Evolutionary conservation across 1,284 basidiomycete species (phyloP), one percentile per base, ranked within the genome.

Genomic region (Paramarasmius palmivorus): DNA sequence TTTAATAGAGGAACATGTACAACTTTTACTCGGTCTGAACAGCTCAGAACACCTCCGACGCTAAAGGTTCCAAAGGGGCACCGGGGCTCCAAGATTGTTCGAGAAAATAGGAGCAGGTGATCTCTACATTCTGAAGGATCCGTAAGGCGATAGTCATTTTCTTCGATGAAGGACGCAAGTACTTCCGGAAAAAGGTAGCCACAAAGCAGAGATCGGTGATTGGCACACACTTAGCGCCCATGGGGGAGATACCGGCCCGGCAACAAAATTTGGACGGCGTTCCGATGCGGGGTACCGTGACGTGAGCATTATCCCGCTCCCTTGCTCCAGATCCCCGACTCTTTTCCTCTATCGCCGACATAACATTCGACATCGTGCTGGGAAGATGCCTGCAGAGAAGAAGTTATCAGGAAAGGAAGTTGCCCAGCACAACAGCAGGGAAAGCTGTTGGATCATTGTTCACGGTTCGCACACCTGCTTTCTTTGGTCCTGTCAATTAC

Each of bases 401-500:
- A 49, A 65, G 6, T 58, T 84, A 19, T 80, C 82, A 36, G 81
- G 79, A 23, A 72, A 81, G 57, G 78, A 86, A 56, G 85, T 93
- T 17, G 82, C 85, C 7, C 70, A 79, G 64, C 90, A 93, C 65
- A 88, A 86, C 65, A 77, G 62, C 40, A 71, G 83, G 32, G 78
- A 92, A 61, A 90, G 85, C 58, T 93, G 92, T 58, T 94, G 92
- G 92, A 91, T 95, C 60, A 91, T 94, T 53, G 85, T 95, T 2
- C 92, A 93, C 68, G 91, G 90, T 86, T 59, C 48, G 77, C 64
- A 19, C 40, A 59, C 22, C 25, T 23, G 20, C 17, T 35, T 69
- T 68, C 64, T 44, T 65, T 68, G 49, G 64, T 63, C 37, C 62
- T 64, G 49, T 65, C 69, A 55, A 64, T 66, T 40, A 10, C 53